phyloP scores from a whole-genome alignment of 352 stramenopile genomes.

The Phytophthora capsici region DNA sequence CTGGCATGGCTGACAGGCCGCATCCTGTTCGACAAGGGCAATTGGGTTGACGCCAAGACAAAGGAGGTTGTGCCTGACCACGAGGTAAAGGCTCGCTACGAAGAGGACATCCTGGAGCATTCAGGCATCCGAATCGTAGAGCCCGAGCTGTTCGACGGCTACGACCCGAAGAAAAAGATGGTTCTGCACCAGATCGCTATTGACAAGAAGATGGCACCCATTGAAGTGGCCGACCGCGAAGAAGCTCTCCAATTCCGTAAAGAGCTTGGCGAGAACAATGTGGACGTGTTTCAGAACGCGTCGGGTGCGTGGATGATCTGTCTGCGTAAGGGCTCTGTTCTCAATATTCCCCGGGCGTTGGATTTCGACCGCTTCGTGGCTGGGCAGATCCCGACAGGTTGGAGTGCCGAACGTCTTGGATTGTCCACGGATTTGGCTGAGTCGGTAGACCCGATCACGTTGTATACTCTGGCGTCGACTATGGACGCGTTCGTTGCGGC shows the following conservation, averaged over 20 bases:
- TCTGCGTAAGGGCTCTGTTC: constrained; percentile 76
- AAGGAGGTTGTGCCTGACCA: constrained; percentile 79
- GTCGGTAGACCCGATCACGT: constrained; percentile 78
- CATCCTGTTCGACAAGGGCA: constrained; percentile 83
- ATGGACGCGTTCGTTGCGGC: constrained; percentile 82
- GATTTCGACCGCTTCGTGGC: constrained; percentile 89
- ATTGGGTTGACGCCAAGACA: constrained; percentile 87
- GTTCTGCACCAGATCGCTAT: constrained; percentile 88
- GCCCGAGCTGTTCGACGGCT: constrained; percentile 87
- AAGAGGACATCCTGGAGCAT: constrained; percentile 81
- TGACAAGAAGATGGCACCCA: constrained; percentile 88
- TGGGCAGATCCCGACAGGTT: constrained; percentile 89
- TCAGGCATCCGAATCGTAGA: constrained; percentile 87
- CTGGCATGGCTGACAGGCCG: constrained; percentile 87
- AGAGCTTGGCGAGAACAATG: constrained; percentile 82
- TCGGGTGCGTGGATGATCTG: constrained; percentile 86
- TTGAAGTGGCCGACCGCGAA: constrained; percentile 84
- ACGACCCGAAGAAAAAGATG: constrained; percentile 89
- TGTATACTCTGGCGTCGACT: constrained; percentile 78
- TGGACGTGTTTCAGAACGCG: constrained; percentile 80
- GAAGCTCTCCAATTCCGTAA: constrained; percentile 82
- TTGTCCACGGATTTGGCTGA: constrained; percentile 83
- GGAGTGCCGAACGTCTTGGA: constrained; percentile 82
- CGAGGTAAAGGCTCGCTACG: constrained; percentile 83
- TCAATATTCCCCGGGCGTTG: constrained; percentile 84